These are phyloP conservation scores for Lentinula raphanica DNA, from an alignment of 768 basidiomycete species.

Conservation along the genomic window DNA sequence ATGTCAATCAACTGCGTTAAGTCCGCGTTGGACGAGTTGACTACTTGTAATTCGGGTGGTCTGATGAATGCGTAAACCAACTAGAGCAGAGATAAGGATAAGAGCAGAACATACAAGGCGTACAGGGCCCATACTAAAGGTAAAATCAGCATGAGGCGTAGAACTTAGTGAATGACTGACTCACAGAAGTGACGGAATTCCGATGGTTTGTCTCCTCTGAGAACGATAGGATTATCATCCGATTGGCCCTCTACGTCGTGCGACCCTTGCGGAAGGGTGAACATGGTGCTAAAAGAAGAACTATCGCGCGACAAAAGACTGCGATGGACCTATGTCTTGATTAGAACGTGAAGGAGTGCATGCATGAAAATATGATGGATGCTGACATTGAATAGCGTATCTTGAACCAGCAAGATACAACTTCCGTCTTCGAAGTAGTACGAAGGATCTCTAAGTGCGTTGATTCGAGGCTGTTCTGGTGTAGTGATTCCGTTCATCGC, in stretches of 20 bases:
- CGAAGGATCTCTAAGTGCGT: slow-evolving; percentile 33
- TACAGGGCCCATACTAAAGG: slow-evolving; percentile 60
- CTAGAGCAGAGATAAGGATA: slow-evolving; percentile 1
- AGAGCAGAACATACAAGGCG: slow-evolving; percentile 47
- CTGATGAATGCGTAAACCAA: slow-evolving; percentile 26
- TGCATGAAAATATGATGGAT: not conserved
- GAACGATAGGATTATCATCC: slow-evolving; percentile 60
- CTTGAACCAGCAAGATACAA: slow-evolving; percentile 56
- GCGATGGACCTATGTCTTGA: slow-evolving; percentile 44
- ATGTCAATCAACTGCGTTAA: slow-evolving; percentile 56
- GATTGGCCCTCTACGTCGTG: slow-evolving; percentile 49
- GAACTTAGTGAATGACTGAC: not conserved
- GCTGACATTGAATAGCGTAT: slow-evolving; percentile 65
- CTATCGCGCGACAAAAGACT: slow-evolving; percentile 57
- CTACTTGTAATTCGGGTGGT: slow-evolving; percentile 53
- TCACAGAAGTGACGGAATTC: slow-evolving; percentile 62
- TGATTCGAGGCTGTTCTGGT: not conserved
- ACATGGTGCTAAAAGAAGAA: slow-evolving; percentile 62
- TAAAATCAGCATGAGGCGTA: not conserved
- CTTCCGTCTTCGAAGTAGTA: slow-evolving; percentile 70
- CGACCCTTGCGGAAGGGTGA: slow-evolving; percentile 58
- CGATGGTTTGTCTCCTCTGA: slow-evolving; percentile 54
- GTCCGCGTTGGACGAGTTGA: slow-evolving; percentile 44
- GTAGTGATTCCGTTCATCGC: not conserved
- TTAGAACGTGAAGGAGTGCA: not conserved